Evolutionary conservation across 345 rosid species (phyloP).

Genomic region (Eucalyptus curtisii): DNA sequence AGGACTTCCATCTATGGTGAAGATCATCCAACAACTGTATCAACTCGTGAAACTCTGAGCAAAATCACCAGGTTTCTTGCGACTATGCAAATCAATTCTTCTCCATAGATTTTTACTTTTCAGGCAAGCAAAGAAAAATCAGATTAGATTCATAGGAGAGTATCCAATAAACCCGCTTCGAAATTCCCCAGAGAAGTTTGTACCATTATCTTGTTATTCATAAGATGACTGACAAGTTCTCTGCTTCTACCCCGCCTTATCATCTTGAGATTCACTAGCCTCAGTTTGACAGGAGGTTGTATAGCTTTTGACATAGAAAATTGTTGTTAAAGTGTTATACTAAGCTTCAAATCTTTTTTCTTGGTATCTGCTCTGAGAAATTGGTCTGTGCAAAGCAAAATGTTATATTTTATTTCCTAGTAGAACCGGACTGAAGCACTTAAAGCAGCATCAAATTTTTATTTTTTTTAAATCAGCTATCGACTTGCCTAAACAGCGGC

Average conservation of each 20-base stretch:
- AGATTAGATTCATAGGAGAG: conserved; percentile 24
- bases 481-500: background rate
- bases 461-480: background rate
- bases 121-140: conserved; percentile 16
- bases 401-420: background rate
- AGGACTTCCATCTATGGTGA: conserved; percentile 86
- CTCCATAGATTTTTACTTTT: conserved; percentile 30
- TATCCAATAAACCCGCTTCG: conserved; percentile 21
- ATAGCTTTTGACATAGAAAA: background rate
- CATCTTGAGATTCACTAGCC: background rate
- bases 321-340: background rate
- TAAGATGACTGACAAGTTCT: background rate
- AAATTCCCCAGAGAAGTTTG: conserved; percentile 15
- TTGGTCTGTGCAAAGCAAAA: background rate
- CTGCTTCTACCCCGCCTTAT: background rate
- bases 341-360: background rate
- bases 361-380: background rate
- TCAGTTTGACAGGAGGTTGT: background rate
- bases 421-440: background rate
- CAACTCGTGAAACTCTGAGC: conserved; percentile 76
- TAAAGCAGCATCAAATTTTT: background rate
- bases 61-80: conserved; percentile 78
- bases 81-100: conserved; percentile 54
- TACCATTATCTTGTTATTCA: background rate
- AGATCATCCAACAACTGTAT: conserved; percentile 69